Percentiles rank a stretch among this genome's conserved stretches.
Conservation (phyloP, 768 basidiomycete species). For the Amanita phalloides region DNA sequence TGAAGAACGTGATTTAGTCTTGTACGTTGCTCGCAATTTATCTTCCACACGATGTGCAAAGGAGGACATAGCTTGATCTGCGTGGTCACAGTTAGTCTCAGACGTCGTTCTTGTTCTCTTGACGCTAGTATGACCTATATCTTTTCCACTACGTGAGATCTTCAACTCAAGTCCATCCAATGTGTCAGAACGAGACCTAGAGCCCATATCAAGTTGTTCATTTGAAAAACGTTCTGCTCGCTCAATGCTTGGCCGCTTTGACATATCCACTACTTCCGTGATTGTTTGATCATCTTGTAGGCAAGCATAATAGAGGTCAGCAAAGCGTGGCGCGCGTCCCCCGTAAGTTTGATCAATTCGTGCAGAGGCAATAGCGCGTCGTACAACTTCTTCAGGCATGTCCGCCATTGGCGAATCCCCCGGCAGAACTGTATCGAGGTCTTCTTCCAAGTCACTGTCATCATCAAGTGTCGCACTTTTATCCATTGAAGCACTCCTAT, state of each 20-base stretch:
- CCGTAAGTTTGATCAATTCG: constrained; percentile 15
- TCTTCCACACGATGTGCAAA: constrained; percentile 35
- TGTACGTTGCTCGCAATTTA: constrained; percentile 19
- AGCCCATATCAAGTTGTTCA: neutral
- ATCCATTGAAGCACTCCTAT: neutral
- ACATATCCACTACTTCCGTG: neutral
- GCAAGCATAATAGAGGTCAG: constrained; percentile 28
- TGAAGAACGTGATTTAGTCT: neutral
- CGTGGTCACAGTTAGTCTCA: neutral
- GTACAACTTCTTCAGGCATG: constrained; percentile 22
- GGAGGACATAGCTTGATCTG: constrained; percentile 14
- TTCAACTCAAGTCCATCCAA: neutral
- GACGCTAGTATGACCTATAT: neutral
- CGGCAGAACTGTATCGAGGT: neutral
- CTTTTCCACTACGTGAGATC: neutral
- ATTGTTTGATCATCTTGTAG: constrained; percentile 11
- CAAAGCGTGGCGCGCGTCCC: constrained; percentile 21
- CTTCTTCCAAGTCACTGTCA: neutral
- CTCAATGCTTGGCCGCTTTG: neutral
- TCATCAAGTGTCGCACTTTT: neutral
- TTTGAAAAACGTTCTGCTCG: neutral
- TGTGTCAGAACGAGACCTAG: neutral
- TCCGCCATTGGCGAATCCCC: neutral
- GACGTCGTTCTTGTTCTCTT: neutral
- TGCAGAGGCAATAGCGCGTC: constrained; percentile 20